Conservation (phyloP, 768 basidiomycete genomes). For the Phaffia australis region DNA sequence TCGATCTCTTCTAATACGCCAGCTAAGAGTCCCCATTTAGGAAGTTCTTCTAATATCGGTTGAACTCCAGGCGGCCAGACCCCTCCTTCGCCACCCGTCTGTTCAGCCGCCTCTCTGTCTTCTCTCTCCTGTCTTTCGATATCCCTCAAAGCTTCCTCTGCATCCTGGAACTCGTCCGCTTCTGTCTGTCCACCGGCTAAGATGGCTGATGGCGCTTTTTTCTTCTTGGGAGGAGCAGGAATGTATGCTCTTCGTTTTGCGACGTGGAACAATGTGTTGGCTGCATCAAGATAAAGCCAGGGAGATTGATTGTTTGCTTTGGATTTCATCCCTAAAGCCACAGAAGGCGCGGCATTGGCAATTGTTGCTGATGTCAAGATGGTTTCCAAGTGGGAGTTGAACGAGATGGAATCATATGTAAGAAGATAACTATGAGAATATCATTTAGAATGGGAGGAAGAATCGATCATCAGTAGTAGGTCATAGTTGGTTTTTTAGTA, state of each 20-base stretch:
- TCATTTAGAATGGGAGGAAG: neutral
- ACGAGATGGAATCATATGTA: constrained; percentile 79
- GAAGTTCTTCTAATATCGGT: constrained; percentile 81
- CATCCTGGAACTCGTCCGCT: constrained; percentile 53
- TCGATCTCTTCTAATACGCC: constrained; percentile 87
- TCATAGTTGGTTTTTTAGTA: neutral
- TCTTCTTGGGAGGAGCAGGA: constrained; percentile 37
- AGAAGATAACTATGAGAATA: constrained; percentile 56
- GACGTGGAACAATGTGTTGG: constrained; percentile 68
- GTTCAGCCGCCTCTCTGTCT: constrained; percentile 12
- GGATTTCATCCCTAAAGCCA: constrained; percentile 40
- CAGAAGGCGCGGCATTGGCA: constrained; percentile 52
- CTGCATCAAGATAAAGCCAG: constrained; percentile 79
- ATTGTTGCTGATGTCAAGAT: constrained; percentile 56
- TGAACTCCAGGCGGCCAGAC: constrained; percentile 56
- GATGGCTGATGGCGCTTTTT: constrained; percentile 30
- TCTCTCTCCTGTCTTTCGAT: constrained; percentile 26
- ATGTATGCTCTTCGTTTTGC: constrained; percentile 75
- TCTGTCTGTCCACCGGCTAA: constrained; percentile 25
- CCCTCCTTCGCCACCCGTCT: constrained; percentile 34
- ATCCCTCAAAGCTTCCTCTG: constrained; percentile 33
- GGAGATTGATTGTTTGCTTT: constrained; percentile 19
- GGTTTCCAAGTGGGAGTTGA: constrained; percentile 83
- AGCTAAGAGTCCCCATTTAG: constrained; percentile 79
- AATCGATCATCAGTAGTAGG: constrained; percentile 1